Evolutionary conservation across 768 basidiomycete species (phyloP).

Genomic region (Calocera cornea): DNA sequence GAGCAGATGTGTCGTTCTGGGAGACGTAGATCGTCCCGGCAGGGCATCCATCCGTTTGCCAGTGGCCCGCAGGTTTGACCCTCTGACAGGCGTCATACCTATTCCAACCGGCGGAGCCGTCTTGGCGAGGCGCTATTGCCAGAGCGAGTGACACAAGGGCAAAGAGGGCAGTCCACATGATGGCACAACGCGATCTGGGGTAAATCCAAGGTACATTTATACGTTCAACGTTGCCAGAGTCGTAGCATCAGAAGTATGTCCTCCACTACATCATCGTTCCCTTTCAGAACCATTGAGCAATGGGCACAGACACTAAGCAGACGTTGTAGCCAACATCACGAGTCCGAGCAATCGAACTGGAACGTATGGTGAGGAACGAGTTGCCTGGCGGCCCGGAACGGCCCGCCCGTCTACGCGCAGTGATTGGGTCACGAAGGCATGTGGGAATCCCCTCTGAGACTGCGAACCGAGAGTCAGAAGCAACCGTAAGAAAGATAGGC

Average conservation of each 20-base stretch:
- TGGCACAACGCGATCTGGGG: neutral
- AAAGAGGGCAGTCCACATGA: neutral
- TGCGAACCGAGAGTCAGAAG: too few species aligned
- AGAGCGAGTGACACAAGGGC: neutral
- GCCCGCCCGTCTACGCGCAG: too few species aligned
- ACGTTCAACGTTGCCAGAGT: neutral
- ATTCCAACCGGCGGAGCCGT: neutral
- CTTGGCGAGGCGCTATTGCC: neutral
- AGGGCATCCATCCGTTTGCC: conserved; percentile 42
- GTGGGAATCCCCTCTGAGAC: too few species aligned
- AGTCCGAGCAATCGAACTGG: too few species aligned
- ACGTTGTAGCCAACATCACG: too few species aligned
- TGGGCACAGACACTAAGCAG: too few species aligned
- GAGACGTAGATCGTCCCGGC: conserved; percentile 49
- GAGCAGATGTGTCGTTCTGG: conserved; percentile 31
- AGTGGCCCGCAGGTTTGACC: conserved; percentile 30
- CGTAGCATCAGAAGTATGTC: too few species aligned
- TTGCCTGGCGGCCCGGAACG: too few species aligned
- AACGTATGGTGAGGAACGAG: too few species aligned
- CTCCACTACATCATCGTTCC: too few species aligned
- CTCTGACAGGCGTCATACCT: conserved; percentile 38
- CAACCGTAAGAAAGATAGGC: neutral
- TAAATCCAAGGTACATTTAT: neutral
- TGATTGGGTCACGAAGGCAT: too few species aligned
- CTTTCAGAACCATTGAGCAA: too few species aligned